These are phyloP conservation scores for Petunia hybrid DNA, from an alignment of 305 asterid species.

Conservation along the genomic window DNA sequence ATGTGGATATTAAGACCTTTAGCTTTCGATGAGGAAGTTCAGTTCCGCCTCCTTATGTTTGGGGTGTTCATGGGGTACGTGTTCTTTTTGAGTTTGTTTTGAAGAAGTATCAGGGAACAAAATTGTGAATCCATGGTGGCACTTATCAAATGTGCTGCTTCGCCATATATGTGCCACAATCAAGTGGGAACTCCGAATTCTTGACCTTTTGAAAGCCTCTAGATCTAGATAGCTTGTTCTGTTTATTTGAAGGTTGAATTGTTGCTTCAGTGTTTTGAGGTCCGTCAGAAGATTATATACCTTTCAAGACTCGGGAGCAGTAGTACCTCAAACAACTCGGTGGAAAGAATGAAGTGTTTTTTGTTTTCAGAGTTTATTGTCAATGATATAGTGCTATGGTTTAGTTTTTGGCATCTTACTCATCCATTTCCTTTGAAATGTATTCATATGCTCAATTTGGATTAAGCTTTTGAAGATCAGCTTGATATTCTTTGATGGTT, in stretches of 20 bases:
- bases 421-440: conserved; percentile 7
- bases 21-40: conserved; percentile 2
- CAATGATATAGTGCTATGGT: conserved; percentile 4
- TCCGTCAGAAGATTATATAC: conserved; percentile 11
- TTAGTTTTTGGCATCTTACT: conserved; percentile 28
- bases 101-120: conserved; percentile 21
- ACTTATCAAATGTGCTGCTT: background rate
- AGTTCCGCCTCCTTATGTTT: conserved; percentile 8
- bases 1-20: conserved; percentile 3
- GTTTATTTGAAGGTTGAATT: conserved; percentile 27
- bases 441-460: conserved; percentile 15
- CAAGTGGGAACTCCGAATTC: conserved; percentile 10
- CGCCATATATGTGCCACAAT: background rate
- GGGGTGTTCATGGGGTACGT: background rate
- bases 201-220: conserved; percentile 6
- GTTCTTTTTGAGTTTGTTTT: conserved; percentile 12
- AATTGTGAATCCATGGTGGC: conserved; percentile 4
- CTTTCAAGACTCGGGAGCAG: background rate
- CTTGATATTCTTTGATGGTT: conserved; percentile 23
- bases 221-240: conserved; percentile 14
- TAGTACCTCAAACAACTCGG: conserved; percentile 15
- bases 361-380: conserved; percentile 15
- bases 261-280: conserved; percentile 24
- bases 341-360: conserved; percentile 12
- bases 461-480: conserved; percentile 11